phyloP scores from a whole-genome alignment of 805 yeast genomes.

The Lipomyces chichibuensis region DNA sequence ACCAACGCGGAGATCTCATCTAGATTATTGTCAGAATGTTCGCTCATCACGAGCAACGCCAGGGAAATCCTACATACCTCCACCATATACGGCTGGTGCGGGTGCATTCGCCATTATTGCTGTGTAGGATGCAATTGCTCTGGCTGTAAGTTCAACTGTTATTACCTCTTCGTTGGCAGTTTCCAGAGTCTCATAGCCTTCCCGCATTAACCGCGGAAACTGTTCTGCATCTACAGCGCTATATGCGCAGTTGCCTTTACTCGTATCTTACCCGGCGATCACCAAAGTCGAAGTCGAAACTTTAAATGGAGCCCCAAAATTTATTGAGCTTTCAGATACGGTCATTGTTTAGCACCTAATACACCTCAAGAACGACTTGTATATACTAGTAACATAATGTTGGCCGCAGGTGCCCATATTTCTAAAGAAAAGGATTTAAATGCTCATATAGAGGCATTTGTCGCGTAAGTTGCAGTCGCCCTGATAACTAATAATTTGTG shows the following conservation, averaged over 20 bases:
- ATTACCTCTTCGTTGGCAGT: neutral
- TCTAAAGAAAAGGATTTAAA: conserved; percentile 43
- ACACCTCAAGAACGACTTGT: neutral
- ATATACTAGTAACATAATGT: conserved; percentile 11
- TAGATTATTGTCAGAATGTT: conserved; percentile 17
- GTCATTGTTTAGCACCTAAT: neutral
- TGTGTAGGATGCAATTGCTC: neutral
- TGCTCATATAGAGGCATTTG: conserved; percentile 50
- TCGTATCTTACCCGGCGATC: conserved; percentile 6
- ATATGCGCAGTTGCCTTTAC: neutral
- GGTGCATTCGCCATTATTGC: conserved; percentile 33
- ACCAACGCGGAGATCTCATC: conserved; percentile 92
- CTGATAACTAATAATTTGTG: neutral
- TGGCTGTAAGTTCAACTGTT: neutral
- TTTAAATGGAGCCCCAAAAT: neutral
- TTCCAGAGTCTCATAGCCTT: neutral
- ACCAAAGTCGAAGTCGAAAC: neutral
- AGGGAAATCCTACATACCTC: conserved; percentile 32
- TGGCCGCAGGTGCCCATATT: conserved; percentile 20
- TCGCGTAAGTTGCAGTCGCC: conserved; percentile 42
- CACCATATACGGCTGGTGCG: conserved; percentile 37
- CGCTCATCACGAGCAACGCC: neutral
- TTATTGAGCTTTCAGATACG: neutral
- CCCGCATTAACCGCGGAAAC: neutral
- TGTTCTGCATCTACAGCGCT: neutral